Base-by-base conservation (phyloP, 2,329 filamentous ascomycete species). In the Intubia oerlemansii region DNA sequence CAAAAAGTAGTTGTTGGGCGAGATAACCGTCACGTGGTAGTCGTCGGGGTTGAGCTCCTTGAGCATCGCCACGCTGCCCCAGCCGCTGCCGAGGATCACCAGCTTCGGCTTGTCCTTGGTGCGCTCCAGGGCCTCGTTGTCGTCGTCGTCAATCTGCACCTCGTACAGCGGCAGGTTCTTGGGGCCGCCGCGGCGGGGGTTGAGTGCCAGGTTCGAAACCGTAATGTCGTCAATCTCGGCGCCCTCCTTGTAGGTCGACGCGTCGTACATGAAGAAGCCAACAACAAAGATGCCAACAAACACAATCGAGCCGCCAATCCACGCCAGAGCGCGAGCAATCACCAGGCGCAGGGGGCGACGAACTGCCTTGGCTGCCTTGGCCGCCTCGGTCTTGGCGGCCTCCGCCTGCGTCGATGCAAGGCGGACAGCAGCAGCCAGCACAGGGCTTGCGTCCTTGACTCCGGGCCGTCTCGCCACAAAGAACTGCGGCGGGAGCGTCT, bases 111-210 rank as follows among this genome's bases (percentile, higher is more conserved):
- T 98, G 44, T 84, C 66, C 52, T 81, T 88, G 47, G 73, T 67
- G 28, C 55, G 59, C 36, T 58, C 61, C 51, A 72, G 82, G 32
- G 66, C 62, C 10, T 73, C 66, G 38, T 93, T 85, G 41, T 91
- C 71, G 44, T 95, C 85, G 44, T 92, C 88, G 44, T 92, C 84
- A 23, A 98, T 71, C 35, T 84, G 67, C 15, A 77, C 68, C 38
- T 93, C 80, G 13, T 78, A 73, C 34, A 98, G 88, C 2, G 85
- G 88, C 19, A 98, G 54, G 43, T 98, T 92, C 59, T 98, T 95
- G 0, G 85, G 84, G 0, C 88, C 88, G 31, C 88, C 88, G 34
- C 63, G 64, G 37, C 72, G 66, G 2, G 88, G 88, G 32, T 70
- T 71, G 30, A 98, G 56, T 1, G 88, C 88, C 20, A 81, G 54